Evolutionary conservation across 352 stramenopile species (phyloP).

Genomic region (Peronosclerospora sorghi): DNA sequence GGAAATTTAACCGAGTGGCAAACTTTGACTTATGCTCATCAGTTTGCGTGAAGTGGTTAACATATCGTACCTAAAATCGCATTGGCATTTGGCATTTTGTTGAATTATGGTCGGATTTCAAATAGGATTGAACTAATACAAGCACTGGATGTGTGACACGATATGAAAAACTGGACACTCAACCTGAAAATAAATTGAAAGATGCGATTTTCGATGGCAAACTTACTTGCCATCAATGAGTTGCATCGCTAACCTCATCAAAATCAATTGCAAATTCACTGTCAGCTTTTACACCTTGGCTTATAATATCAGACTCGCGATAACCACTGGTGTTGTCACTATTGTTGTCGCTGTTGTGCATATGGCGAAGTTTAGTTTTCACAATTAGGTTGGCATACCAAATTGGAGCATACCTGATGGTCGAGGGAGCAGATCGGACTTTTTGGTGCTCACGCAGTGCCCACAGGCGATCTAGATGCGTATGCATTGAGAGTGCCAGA

Average conservation of each 20-base stretch:
- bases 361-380: background rate
- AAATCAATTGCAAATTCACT: background rate
- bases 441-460: slow-evolving; percentile 5
- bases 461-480: slow-evolving; percentile 4
- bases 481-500: slow-evolving; percentile 5
- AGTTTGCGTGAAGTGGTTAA: too few species aligned
- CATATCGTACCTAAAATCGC: too few species aligned
- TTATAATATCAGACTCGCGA: background rate
- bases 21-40: too few species aligned
- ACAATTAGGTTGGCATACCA: background rate
- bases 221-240: background rate
- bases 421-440: background rate
- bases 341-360: background rate
- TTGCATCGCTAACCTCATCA: background rate
- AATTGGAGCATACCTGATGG: slow-evolving; percentile 3
- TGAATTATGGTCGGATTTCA: too few species aligned
- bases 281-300: background rate
- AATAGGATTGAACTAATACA: too few species aligned
- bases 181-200: too few species aligned
- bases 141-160: too few species aligned
- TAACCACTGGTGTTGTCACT: background rate
- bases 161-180: too few species aligned
- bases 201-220: too few species aligned
- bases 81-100: too few species aligned
- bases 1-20: too few species aligned